These are phyloP conservation scores for Heritiera littoralis DNA, from an alignment of 345 rosid genomes.

Conservation along the genomic window DNA sequence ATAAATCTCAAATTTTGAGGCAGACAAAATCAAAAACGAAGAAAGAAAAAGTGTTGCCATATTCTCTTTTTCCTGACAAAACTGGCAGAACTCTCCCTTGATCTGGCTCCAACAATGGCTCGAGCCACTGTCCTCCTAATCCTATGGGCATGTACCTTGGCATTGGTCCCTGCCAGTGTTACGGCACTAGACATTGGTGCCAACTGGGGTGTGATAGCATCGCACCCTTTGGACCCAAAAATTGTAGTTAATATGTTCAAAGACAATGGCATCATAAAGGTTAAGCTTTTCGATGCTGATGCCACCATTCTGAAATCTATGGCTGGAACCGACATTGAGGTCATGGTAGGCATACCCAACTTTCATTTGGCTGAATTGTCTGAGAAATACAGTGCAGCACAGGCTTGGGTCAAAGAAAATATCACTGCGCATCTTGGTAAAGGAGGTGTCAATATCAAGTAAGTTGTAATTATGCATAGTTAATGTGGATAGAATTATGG, in stretches of 20 bases:
- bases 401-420: conserved; percentile 75
- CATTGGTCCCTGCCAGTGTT: conserved; percentile 32
- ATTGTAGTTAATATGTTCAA: conserved; percentile 63
- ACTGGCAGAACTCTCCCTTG: background rate
- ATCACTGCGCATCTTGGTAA: conserved; percentile 45
- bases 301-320: conserved; percentile 36
- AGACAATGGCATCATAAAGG: conserved; percentile 67
- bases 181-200: conserved; percentile 56
- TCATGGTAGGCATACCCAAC: conserved; percentile 84
- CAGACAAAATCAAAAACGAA: background rate
- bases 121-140: conserved; percentile 20
- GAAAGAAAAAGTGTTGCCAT: background rate
- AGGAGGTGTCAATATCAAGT: conserved; percentile 67
- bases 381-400: conserved; percentile 39
- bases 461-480: background rate
- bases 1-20: background rate
- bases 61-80: background rate
- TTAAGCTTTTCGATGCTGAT: conserved; percentile 77
- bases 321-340: conserved; percentile 60
- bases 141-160: conserved; percentile 11
- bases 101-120: conserved; percentile 23
- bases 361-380: conserved; percentile 43
- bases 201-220: conserved; percentile 77
- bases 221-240: conserved; percentile 61
- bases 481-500: too few species aligned